A percentile compares a stretch with the other conserved stretches of the same genome.
Conservation (phyloP, 2,329 filamentous ascomycete species). For the Cladobotryum protrusum region DNA sequence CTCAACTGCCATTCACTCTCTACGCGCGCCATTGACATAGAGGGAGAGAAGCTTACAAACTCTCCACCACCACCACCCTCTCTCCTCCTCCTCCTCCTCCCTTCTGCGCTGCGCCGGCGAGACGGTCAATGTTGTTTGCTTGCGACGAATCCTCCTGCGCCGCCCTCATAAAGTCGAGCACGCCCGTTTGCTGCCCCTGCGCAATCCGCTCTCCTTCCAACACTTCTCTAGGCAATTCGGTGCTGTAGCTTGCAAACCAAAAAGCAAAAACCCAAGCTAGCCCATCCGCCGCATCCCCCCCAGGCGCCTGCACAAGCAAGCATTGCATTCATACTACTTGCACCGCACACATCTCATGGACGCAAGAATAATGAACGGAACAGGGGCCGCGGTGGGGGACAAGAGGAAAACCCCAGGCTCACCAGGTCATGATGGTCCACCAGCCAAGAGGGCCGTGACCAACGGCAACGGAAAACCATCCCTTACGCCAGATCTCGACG, state of each 20-base stretch:
- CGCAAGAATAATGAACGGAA: constrained; percentile 36
- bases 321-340: too few species aligned
- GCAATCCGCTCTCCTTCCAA: not conserved
- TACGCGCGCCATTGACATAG: too few species aligned
- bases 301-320: not conserved
- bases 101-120: not conserved
- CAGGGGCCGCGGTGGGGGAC: constrained; percentile 36
- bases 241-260: not conserved
- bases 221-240: not conserved
- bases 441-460: constrained; percentile 28
- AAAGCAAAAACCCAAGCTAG: not conserved
- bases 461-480: constrained; percentile 43
- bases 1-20: too few species aligned
- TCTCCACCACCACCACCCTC: too few species aligned
- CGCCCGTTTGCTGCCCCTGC: not conserved
- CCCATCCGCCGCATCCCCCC: too few species aligned
- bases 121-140: not conserved
- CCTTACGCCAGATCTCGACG: constrained; percentile 35
- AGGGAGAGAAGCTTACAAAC: not conserved
- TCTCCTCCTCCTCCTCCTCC: not conserved
- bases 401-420: constrained; percentile 48
- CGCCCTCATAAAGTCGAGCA: not conserved
- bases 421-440: constrained; percentile 28
- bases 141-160: not conserved
- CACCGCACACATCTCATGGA: too few species aligned